Evolutionary conservation across 2,329 filamentous ascomycete genomes (phyloP).

Genomic region (Diplocarpon rosae): DNA sequence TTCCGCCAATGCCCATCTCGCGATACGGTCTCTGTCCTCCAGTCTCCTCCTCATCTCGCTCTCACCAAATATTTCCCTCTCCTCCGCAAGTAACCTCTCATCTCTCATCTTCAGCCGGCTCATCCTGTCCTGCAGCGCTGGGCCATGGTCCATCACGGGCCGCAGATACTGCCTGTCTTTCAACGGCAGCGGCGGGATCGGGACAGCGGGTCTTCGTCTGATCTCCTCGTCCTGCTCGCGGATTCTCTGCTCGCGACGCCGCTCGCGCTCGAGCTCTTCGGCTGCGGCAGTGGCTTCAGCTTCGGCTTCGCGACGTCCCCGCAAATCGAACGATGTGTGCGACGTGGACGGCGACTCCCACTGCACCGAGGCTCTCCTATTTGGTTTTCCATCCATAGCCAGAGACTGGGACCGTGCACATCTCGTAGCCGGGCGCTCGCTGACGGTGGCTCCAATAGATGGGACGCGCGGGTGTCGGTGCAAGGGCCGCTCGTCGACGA

Average conservation of each 20-base stretch:
- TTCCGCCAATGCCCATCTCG: conserved; percentile 4
- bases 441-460: conserved; percentile 14
- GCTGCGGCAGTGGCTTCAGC: background rate
- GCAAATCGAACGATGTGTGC: conserved; percentile 17
- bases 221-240: conserved; percentile 24
- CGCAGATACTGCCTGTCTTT: conserved; percentile 5
- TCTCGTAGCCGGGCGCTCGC: conserved; percentile 1
- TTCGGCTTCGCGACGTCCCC: conserved; percentile 10
- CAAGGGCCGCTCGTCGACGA: conserved; percentile 23
- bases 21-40: conserved; percentile 11
- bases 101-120: conserved; percentile 8
- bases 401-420: conserved; percentile 8
- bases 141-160: conserved; percentile 19
- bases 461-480: conserved; percentile 8
- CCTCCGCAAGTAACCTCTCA: conserved; percentile 6
- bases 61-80: conserved; percentile 8
- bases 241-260: conserved; percentile 14
- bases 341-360: conserved; percentile 19
- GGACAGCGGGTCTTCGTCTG: conserved; percentile 19
- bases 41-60: conserved; percentile 9
- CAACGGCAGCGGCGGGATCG: conserved; percentile 12
- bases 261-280: conserved; percentile 11
- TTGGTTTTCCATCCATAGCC: background rate
- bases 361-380: conserved; percentile 1
- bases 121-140: conserved; percentile 12